These are phyloP conservation scores for Avena atlantica DNA, from an alignment of 176 grass and related monocot genomes.

Conservation along the genomic window DNA sequence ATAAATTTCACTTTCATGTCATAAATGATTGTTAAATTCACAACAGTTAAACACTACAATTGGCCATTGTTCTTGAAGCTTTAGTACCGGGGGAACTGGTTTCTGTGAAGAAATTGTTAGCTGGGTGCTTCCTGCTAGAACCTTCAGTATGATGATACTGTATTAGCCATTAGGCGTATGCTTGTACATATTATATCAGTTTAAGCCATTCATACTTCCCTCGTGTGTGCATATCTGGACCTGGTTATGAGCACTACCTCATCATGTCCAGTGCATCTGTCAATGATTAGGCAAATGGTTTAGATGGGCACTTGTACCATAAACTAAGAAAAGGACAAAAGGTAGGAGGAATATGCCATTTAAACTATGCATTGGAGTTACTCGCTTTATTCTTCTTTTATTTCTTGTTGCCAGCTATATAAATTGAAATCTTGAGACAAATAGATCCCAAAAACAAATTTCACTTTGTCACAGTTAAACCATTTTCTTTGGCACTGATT, in stretches of 20 bases:
- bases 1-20: neutral
- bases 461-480: neutral
- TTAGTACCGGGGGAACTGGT: neutral
- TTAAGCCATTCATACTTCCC: constrained; percentile 17
- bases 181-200: neutral
- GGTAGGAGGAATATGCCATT: constrained; percentile 17
- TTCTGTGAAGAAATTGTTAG: neutral
- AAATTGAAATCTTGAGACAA: neutral
- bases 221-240: neutral
- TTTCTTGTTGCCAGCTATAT: neutral
- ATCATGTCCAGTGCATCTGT: constrained; percentile 12
- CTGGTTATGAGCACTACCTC: constrained; percentile 7
- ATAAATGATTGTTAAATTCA: neutral
- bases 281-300: neutral
- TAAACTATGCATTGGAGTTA: neutral
- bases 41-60: neutral
- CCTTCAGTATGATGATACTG: constrained; percentile 21
- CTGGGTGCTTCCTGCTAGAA: neutral
- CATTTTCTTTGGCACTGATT: neutral
- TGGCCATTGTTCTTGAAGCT: neutral
- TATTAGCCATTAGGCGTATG: neutral
- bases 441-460: neutral
- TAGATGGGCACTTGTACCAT: neutral
- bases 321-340: neutral
- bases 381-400: neutral